These are phyloP conservation scores for Atkinsonella hypoxylon DNA, from an alignment of 2,329 filamentous ascomycete genomes.

Conservation along the genomic window DNA sequence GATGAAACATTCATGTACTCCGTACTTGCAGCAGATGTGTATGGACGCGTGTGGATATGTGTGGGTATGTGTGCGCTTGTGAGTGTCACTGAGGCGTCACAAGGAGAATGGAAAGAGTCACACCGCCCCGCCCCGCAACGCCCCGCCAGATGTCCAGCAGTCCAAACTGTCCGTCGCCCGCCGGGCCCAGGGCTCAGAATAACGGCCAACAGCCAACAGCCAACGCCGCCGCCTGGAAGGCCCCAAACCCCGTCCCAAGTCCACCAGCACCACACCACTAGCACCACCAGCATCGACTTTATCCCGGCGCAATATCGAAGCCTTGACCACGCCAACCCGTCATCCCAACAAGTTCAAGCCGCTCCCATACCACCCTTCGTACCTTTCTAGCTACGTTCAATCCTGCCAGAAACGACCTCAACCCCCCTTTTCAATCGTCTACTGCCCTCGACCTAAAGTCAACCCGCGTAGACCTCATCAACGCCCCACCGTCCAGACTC, in stretches of 20 bases:
- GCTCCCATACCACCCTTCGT: not conserved
- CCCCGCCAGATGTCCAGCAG: too few relatives aligned
- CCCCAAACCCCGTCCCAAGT: not conserved
- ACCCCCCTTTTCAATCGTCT: too few relatives aligned
- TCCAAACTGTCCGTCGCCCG: too few relatives aligned
- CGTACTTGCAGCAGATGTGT: not conserved
- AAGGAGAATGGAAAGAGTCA: conserved; percentile 1
- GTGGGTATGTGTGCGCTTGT: too few relatives aligned
- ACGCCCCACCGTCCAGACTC: not conserved
- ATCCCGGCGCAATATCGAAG: not conserved
- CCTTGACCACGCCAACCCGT: not conserved
- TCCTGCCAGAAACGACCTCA: not conserved
- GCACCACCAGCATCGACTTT: not conserved
- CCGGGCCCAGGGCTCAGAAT: too few relatives aligned
- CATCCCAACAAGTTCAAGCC: not conserved
- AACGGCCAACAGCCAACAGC: too few relatives aligned
- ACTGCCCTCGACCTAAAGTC: too few relatives aligned
- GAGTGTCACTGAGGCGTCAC: not conserved
- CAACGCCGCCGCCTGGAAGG: not conserved
- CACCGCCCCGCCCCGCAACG: not conserved
- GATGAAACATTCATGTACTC: not conserved
- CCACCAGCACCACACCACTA: too few relatives aligned
- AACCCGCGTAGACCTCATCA: not conserved
- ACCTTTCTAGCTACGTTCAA: not conserved
- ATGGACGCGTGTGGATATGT: too few relatives aligned